phyloP scores from a whole-genome alignment of 2,329 filamentous ascomycete genomes.

The Leptographium galeiforme region DNA sequence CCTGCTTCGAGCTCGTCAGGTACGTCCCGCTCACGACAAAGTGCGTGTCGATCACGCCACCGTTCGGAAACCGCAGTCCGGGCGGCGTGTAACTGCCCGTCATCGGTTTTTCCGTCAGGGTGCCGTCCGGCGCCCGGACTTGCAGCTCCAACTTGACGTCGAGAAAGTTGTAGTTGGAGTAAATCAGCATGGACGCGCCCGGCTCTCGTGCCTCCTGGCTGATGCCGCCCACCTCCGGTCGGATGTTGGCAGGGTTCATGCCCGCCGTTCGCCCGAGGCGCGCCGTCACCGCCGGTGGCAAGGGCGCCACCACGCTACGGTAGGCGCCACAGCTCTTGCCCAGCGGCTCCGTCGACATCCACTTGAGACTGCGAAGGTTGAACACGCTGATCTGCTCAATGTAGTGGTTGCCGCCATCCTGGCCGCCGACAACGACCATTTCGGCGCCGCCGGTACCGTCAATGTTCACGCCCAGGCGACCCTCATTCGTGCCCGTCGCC shows the following conservation, averaged over 20 bases:
- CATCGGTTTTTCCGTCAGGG: constrained; percentile 79
- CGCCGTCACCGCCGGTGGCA: constrained; percentile 51
- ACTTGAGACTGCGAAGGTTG: constrained; percentile 87
- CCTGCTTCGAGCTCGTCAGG: constrained; percentile 92
- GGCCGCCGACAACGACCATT: constrained; percentile 93
- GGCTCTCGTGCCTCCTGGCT: constrained; percentile 42
- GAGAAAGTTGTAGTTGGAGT: constrained; percentile 97
- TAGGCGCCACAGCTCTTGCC: constrained; percentile 94
- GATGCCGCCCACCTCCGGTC: constrained; percentile 30
- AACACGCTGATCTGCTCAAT: constrained; percentile 99
- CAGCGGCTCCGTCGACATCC: constrained; percentile 78
- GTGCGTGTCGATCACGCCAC: constrained; percentile 86
- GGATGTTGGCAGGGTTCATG: constrained; percentile 21
- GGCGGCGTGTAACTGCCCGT: constrained; percentile 75
- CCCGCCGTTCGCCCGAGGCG: constrained; percentile 50
- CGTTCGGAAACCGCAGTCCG: constrained; percentile 87
- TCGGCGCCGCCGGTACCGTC: constrained; percentile 88
- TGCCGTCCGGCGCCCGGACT: constrained; percentile 71
- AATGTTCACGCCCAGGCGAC: constrained; percentile 73
- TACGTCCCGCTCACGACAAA: constrained; percentile 98
- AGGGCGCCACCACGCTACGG: constrained; percentile 80
- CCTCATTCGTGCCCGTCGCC: constrained; percentile 69
- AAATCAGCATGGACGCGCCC: constrained; percentile 76
- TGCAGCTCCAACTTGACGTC: constrained; percentile 95
- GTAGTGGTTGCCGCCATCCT: constrained; percentile 96